Evolutionary conservation across 2,329 filamentous ascomycete species (phyloP), one percentile per base, ranked within the genome.

Genomic region (Penicillium sclerotiorum): DNA sequence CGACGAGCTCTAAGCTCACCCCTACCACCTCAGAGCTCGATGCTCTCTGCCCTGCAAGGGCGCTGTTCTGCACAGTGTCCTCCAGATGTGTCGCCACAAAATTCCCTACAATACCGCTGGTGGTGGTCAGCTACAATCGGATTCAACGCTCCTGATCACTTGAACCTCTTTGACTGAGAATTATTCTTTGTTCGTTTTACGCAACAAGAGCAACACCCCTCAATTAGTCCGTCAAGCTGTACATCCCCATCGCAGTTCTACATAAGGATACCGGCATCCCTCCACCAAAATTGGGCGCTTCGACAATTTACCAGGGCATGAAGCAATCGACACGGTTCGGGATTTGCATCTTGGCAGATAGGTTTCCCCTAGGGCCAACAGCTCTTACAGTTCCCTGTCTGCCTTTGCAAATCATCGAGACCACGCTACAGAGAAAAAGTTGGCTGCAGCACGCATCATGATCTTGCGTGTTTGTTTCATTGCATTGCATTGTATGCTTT

Each of bases 1-100:
- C 72, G 93, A 97, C 78, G 91, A 96, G 75, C 96, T 97, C 74
- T 96, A 85, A 83, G 50, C 49, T 59, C 62, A 56, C 52, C 55
- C 52, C 42, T 46, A 41, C 41, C 35, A 49, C 40, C 54, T 49
- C 55, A 62, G 54, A 59, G 58, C 60, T 57, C 61, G 58, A 61
- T 63, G 59, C 60, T 66, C 59, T 61, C 57, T 62, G 52, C 60
- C 64, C 60, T 65, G 59, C 60, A 58, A 60, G 64, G 63, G 58
- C 56, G 52, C 50, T 52, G 55, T 55, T 57, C 49, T 49, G 53
- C 41, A 51, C 57, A 51, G 56, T 55, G 52, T 59, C 55, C 49
- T 57, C 52, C 51, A 53, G 23, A 38, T 50, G 55, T 58, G 58
- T 54, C 57, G 56, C 57, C 59, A 52, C 25, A 50, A 45, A 43